Evolutionary conservation across 2,329 filamentous ascomycete genomes (phyloP).

Genomic region (Didymella glomerata): DNA sequence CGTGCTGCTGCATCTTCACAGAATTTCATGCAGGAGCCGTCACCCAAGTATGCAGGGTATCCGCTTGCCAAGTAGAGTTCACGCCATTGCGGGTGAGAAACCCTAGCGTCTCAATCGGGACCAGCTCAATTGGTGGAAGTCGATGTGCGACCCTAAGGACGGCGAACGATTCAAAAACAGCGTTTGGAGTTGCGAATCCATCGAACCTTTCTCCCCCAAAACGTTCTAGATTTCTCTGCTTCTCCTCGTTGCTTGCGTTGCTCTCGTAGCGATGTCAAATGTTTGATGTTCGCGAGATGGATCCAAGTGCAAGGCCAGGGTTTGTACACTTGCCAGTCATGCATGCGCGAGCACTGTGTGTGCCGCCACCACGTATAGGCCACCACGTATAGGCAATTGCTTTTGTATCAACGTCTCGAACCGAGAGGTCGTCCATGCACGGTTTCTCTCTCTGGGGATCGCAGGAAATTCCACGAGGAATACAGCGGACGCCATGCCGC

Average conservation of each 20-base stretch:
- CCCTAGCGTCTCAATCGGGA: constrained; percentile 6
- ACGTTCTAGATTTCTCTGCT: background rate
- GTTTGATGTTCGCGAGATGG: background rate
- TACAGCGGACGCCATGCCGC: constrained; percentile 5
- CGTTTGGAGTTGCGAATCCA: background rate
- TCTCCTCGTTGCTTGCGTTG: background rate
- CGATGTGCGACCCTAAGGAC: background rate
- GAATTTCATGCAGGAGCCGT: background rate
- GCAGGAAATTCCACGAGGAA: constrained; percentile 8
- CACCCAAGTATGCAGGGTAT: constrained; percentile 6
- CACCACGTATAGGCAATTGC: background rate
- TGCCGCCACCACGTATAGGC: background rate
- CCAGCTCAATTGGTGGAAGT: background rate
- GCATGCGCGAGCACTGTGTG: background rate
- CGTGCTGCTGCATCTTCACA: background rate
- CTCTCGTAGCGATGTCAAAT: background rate
- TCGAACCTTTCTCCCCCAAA: background rate
- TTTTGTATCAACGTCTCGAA: constrained; percentile 14
- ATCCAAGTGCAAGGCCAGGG: background rate
- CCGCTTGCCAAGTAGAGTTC: constrained; percentile 1
- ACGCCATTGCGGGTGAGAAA: constrained; percentile 1
- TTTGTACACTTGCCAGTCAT: background rate
- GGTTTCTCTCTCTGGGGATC: constrained; percentile 1
- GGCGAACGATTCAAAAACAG: too few species aligned
- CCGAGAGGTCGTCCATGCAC: constrained; percentile 5